These are phyloP conservation scores for Letharia columbiana DNA, from an alignment of 495 filamentous ascomycete species.

Conservation along the genomic window DNA sequence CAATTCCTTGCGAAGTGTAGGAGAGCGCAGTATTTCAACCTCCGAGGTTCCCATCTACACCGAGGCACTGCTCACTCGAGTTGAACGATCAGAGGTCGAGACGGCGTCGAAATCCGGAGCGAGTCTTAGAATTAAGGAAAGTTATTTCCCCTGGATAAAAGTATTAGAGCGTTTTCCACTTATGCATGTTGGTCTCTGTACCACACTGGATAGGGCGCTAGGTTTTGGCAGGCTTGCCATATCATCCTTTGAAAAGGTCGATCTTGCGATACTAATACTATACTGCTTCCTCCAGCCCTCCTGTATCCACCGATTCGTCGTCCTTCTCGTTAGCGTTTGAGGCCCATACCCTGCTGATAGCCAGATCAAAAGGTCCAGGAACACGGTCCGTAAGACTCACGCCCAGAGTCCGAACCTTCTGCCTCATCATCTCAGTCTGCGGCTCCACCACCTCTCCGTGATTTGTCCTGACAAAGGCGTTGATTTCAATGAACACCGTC, in stretches of 20 bases:
- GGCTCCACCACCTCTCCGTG: slow-evolving; percentile 84
- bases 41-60: background rate
- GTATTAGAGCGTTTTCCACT: background rate
- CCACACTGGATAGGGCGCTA: background rate
- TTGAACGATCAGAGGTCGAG: background rate
- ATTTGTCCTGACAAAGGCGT: slow-evolving; percentile 91
- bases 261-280: background rate
- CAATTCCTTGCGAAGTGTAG: background rate
- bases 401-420: slow-evolving; percentile 76
- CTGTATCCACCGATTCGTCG: slow-evolving; percentile 26
- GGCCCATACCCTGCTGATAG: slow-evolving; percentile 77
- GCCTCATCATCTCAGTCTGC: slow-evolving; percentile 74
- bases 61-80: background rate
- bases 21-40: background rate
- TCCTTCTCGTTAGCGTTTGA: slow-evolving; percentile 36
- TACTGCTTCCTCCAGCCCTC: background rate
- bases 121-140: background rate
- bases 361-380: slow-evolving; percentile 76
- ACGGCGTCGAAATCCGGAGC: background rate
- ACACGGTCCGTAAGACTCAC: slow-evolving; percentile 83
- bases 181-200: background rate
- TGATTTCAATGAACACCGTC: slow-evolving; percentile 79
- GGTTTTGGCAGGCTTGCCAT: background rate
- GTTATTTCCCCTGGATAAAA: background rate
- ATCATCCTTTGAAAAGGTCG: background rate